Conservation (phyloP, 257 asterid genomes). For the Solanum boliviense region DNA sequence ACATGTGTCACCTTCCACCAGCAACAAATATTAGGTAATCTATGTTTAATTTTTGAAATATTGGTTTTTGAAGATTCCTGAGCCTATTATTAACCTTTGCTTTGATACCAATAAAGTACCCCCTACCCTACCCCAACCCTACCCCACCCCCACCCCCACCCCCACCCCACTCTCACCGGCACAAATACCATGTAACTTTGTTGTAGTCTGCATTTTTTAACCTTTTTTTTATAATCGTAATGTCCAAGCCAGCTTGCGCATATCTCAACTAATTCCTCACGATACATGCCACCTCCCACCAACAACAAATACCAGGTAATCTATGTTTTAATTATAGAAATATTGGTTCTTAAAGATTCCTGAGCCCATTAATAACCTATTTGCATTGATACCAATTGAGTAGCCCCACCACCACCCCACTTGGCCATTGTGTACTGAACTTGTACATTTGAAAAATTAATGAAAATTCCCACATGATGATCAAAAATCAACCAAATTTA, state of each 20-base stretch:
- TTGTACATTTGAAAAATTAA: not conserved
- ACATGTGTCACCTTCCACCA: no score
- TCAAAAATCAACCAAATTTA: not conserved
- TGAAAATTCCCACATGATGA: not conserved
- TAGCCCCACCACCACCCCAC: not conserved
- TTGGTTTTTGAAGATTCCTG: not conserved
- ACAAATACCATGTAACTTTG: not conserved
- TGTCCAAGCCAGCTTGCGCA: not conserved
- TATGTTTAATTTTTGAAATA: not conserved
- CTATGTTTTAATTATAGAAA: not conserved
- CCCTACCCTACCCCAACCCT: no score
- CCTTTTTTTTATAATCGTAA: not conserved
- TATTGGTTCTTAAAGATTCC: not conserved
- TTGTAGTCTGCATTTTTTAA: not conserved
- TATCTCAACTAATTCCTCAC: not conserved
- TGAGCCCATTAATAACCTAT: not conserved
- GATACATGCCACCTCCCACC: not conserved
- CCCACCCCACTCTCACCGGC: not conserved
- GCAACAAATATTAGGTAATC: no score
- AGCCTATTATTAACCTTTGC: no score
- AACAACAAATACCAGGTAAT: not conserved
- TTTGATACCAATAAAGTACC: no score
- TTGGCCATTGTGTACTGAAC: not conserved
- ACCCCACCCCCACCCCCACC: no score
- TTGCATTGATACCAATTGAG: not conserved